Evolutionary conservation across 768 basidiomycete genomes (phyloP), one percentile per base, ranked within the genome.

Genomic region (Mycena sanguinolenta): DNA sequence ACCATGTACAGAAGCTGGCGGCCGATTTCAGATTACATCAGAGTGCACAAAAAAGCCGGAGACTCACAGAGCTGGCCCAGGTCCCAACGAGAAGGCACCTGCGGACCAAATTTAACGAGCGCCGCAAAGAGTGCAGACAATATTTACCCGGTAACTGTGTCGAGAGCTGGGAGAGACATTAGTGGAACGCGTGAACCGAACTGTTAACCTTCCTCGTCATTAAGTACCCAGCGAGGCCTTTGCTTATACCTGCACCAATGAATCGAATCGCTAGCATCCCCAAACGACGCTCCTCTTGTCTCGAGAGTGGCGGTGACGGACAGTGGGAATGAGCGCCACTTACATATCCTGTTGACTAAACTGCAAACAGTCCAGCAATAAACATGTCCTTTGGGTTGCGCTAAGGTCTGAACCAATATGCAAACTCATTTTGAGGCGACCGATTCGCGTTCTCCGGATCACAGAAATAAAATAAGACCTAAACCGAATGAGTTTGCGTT

Each of bases 91-190:
- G 50, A 52, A 52, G 50, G 25, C 50, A 52, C 50, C 50, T 52
- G 50, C 9, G 12, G 50, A 2, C 13, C 50, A 52, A 25, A 52
- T 27, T 52, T 52, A 52, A 52, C 50, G 12, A 27, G 25, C 50
- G 28, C 12, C 4, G 25, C 28, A 14, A 52, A 52, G 23, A 27
- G 25, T 13, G 50, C 50, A 10, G 2, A 52, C 50, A 52, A 52
- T 5, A 28, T 52, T 49, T 52, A 52, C 50, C 50, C 50, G 25
- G 50, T 52, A 52, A 52, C 25, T 52, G 50, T 52, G 50, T 52
- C 50, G 16, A 52, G 50, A 52, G 25, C 50, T 27, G 50, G 50
- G 50, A 52, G 50, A 25, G 12, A 52, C 50, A 52, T 52, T 28
- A 27, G 50, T 4, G 28, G 25, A 25, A 27, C 4, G 39, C 39